These are phyloP conservation scores for Talaromyces sp. DNA, from an alignment of 2,329 filamentous ascomycete species.

Conservation along the genomic window DNA sequence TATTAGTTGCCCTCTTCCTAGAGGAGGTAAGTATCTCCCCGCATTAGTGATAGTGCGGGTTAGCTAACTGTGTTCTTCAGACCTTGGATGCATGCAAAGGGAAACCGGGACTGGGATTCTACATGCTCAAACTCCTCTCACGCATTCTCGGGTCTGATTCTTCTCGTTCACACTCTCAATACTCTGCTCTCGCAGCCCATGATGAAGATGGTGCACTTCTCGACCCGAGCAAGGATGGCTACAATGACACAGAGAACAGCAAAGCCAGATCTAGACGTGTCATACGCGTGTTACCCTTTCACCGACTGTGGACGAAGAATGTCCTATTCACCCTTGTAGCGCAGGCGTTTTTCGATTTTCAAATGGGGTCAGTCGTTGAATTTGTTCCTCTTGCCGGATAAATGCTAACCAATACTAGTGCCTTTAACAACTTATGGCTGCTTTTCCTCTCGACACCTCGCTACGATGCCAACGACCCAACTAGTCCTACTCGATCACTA, in stretches of 20 bases:
- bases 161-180: constrained; percentile 26
- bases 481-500: constrained; percentile 38
- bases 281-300: constrained; percentile 42
- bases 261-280: constrained; percentile 28
- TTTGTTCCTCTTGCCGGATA: neutral
- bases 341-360: constrained; percentile 67
- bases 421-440: constrained; percentile 72
- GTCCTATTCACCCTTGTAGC: constrained; percentile 55
- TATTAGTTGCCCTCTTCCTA: constrained; percentile 56
- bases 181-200: constrained; percentile 27
- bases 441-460: constrained; percentile 72
- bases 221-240: constrained; percentile 23
- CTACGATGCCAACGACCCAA: constrained; percentile 37
- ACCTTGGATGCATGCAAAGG: constrained; percentile 44
- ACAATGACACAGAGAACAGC: constrained; percentile 34
- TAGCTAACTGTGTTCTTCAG: constrained; percentile 21
- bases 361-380: constrained; percentile 45
- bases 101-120: constrained; percentile 42
- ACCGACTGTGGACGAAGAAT: constrained; percentile 51
- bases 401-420: constrained; percentile 37
- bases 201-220: constrained; percentile 29
- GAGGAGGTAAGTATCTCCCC: constrained; percentile 47
- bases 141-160: constrained; percentile 21
- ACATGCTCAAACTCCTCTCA: constrained; percentile 22
- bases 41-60: neutral